These are phyloP conservation scores for Zygoascus biomembranicola DNA, from an alignment of 805 yeast species.

Conservation along the genomic window DNA sequence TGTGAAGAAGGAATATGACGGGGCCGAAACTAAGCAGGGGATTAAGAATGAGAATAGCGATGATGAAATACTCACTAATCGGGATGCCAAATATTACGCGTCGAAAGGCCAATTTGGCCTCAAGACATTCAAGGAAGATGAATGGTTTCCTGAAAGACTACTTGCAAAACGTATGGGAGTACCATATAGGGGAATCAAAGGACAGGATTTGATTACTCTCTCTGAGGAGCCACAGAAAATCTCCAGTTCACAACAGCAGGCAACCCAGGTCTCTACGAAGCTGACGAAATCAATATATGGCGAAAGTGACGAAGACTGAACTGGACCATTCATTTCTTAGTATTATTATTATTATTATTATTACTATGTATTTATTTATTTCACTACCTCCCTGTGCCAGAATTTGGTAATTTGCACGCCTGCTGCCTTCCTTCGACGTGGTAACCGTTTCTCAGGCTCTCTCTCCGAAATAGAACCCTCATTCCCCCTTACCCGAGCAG, in stretches of 20 bases:
- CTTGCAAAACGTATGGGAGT: constrained; percentile 23
- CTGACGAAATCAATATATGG: neutral
- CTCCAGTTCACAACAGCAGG: neutral
- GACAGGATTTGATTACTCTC: no score
- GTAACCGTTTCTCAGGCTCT: no score
- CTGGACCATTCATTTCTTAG: no score
- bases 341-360: no score
- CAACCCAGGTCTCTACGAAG: neutral
- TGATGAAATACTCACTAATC: neutral
- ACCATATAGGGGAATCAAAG: constrained; percentile 6
- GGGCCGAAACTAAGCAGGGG: neutral
- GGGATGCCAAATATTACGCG: constrained; percentile 17
- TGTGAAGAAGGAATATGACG: neutral
- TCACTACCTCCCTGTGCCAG: no score
- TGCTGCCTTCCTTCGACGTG: no score
- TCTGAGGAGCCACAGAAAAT: neutral
- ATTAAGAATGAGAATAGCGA: neutral
- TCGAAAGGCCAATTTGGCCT: constrained; percentile 17
- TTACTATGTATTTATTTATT: no score
- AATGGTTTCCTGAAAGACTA: constrained; percentile 19
- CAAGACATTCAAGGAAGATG: constrained; percentile 11
- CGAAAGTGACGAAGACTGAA: neutral
- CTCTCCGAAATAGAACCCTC: no score
- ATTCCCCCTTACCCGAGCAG: no score
- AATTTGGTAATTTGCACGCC: no score